Base-by-base conservation (phyloP, 148 eudicot genomes). In the Polygonum maritimum region DNA sequence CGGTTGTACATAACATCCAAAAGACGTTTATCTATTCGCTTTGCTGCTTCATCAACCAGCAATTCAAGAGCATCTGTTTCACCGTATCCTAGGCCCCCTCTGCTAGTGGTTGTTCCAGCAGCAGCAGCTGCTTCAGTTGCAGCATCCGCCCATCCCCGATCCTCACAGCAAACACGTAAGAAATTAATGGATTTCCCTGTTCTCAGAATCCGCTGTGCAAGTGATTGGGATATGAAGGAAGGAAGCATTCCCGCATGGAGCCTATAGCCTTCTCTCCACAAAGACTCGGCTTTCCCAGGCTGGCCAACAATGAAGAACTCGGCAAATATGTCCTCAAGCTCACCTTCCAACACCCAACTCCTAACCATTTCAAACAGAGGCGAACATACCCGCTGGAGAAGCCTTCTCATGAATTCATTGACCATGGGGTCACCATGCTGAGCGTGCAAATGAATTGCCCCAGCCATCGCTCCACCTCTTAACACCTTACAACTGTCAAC, bases 291-390 rank as follows among this genome's bases (percentile, higher is more conserved):
- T 83, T 95, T 92, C 2, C 86, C 97, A 2, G 92, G 90, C 78
- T 95, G 99, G 63, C 96, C 90, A 60, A 92, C 79, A 51, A 95
- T 81, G 81, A 95, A 95, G 78, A 95, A 95, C 57, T 95, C 99
- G 21, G 86, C 80, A 87, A 90, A 95, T 72, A 92, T 78, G 86
- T 95, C 99, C 80, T 92, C 97, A 69, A 95, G 97, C 84, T 95
- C 99, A 71, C 99, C 99, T 86, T 92, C 97, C 80, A 92, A 80
- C 21, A 95, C 99, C 99, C 99, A 95, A 79, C 97, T 95, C 85
- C 97, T 87, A 81, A 95, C 99, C 99, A 95, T 95, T 80, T 95
- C 99, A 87, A 95, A 95, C 74, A 95, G 85, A 5, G 99, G 99
- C 9, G 97, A 92, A 74, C 96, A 92, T 72, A 92, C 99, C 45